phyloP scores from a whole-genome alignment of 352 stramenopile species.

The Phytophthora ohioensis region DNA sequence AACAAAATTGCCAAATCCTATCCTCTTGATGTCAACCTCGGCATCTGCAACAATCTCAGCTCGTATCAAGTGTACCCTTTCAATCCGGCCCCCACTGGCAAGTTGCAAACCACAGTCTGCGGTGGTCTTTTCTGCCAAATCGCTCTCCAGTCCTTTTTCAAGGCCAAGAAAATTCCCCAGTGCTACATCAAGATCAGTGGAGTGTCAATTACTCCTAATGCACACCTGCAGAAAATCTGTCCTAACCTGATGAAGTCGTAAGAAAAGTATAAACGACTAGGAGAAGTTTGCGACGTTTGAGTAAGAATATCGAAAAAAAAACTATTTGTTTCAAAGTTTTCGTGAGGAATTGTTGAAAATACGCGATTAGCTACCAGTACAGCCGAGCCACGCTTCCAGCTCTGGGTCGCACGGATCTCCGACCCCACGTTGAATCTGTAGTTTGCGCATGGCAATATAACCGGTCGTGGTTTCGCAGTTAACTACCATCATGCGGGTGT shows the following conservation, averaged over 20 bases:
- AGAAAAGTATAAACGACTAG: not conserved
- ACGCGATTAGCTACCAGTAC: not conserved
- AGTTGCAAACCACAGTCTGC: conserved; percentile 2
- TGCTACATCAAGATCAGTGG: conserved; percentile 13
- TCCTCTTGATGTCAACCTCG: not conserved
- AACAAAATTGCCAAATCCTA: not conserved
- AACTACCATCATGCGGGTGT: conserved; percentile 47
- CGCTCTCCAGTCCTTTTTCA: conserved; percentile 1
- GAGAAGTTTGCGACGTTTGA: not conserved
- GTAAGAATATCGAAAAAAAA: not conserved
- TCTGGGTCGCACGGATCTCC: conserved; percentile 36
- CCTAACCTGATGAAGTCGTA: not conserved
- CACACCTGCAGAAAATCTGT: conserved; percentile 14
- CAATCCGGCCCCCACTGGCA: not conserved
- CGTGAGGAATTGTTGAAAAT: not conserved
- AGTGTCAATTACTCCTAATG: not conserved
- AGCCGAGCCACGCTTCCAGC: conserved; percentile 53
- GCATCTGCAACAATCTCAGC: conserved; percentile 11
- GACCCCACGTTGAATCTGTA: conserved; percentile 42
- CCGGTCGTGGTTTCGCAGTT: conserved; percentile 28
- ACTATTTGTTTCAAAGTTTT: too few species aligned
- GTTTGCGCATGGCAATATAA: conserved; percentile 36
- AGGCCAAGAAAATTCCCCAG: not conserved
- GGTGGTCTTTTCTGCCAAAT: conserved; percentile 1
- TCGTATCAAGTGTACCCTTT: conserved; percentile 21